Evolutionary conservation across 2,329 filamentous ascomycete species (phyloP).

Genomic region (Neofusicoccum cordaticola): DNA sequence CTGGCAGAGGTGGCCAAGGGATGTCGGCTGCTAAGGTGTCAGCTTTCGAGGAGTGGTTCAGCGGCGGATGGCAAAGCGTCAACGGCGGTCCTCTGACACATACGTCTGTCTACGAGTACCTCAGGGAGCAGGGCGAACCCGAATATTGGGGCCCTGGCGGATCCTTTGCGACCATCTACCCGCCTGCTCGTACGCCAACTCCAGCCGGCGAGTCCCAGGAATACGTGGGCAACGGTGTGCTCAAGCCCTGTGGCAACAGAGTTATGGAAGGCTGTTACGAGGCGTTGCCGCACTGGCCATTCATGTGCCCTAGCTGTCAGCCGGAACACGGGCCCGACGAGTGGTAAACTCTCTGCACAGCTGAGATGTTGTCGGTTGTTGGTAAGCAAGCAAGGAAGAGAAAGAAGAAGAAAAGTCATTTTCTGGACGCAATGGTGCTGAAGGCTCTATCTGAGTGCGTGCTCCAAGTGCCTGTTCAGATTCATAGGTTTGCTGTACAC

Average conservation of each 20-base stretch:
- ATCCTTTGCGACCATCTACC: neutral
- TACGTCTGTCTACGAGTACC: neutral
- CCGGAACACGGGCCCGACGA: neutral
- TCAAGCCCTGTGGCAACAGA: neutral
- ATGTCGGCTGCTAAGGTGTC: too few relatives aligned
- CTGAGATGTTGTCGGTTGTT: neutral
- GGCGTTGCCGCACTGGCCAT: slow-evolving; percentile 6
- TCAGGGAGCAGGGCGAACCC: neutral
- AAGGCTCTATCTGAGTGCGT: too few relatives aligned
- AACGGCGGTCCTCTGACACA: slow-evolving; percentile 3
- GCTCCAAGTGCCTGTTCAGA: neutral
- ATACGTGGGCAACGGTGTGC: neutral
- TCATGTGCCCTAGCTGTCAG: neutral
- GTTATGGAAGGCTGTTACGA: neutral
- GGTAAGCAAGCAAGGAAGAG: neutral
- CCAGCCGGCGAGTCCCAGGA: neutral
- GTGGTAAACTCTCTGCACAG: too few relatives aligned
- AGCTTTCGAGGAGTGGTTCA: neutral
- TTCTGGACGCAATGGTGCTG: too few relatives aligned
- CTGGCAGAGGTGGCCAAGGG: neutral
- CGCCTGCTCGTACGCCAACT: neutral
- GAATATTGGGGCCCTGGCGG: neutral
- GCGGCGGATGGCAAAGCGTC: neutral
- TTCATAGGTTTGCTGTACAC: neutral
- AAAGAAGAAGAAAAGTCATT: neutral